Percentiles rank a stretch among this genome's conserved stretches.
These are phyloP conservation scores for Ustilago esculenta DNA, from an alignment of 1,284 basidiomycete species.

Conservation along the genomic window DNA sequence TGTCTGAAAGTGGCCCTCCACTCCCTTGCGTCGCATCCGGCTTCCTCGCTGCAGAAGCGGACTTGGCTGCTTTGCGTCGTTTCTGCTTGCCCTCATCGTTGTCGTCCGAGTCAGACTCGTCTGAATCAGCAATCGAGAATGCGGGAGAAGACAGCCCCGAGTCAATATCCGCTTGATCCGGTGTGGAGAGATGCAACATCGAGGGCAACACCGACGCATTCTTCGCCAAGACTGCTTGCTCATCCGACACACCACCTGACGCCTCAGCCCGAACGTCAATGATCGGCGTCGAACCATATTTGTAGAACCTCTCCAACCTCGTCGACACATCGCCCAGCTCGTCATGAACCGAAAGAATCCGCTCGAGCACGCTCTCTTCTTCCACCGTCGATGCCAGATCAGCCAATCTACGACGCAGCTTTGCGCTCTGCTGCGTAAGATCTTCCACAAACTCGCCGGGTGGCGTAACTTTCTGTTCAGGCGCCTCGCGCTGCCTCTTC, in stretches of 20 bases:
- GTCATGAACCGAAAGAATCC: slow-evolving; percentile 48
- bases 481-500: slow-evolving; percentile 34
- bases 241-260: no score
- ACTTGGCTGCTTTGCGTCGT: not conserved
- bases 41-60: not conserved
- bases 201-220: not conserved
- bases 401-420: slow-evolving; percentile 27
- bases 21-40: no score
- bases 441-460: slow-evolving; percentile 52
- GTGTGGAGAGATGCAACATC: slow-evolving; percentile 17
- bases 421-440: slow-evolving; percentile 43
- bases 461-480: slow-evolving; percentile 23
- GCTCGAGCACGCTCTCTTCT: slow-evolving; percentile 28
- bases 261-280: slow-evolving; percentile 9
- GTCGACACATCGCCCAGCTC: slow-evolving; percentile 45
- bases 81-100: not conserved
- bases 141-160: slow-evolving; percentile 47
- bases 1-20: not conserved
- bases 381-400: slow-evolving; percentile 27
- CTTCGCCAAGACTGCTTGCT: not conserved
- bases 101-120: slow-evolving; percentile 45
- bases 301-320: slow-evolving; percentile 41
- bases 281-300: slow-evolving; percentile 11
- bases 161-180: slow-evolving; percentile 20
- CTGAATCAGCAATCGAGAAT: slow-evolving; percentile 57